Conservation (phyloP, 257 asterid species). For the Rhazya stricta region DNA sequence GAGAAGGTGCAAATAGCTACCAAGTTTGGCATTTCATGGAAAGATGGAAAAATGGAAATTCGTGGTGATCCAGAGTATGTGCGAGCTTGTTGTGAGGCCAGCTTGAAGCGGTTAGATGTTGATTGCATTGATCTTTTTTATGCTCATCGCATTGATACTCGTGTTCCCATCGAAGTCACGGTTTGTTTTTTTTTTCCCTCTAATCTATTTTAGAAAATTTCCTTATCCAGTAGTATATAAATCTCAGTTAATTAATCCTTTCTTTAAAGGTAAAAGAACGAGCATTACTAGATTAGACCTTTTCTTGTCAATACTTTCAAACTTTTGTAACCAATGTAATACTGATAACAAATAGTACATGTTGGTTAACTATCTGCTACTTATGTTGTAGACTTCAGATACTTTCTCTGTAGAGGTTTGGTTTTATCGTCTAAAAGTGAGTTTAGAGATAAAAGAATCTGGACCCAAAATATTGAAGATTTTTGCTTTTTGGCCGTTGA, state of each 20-base stretch:
- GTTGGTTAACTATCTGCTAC: background rate
- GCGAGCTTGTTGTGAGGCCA: slow-evolving; percentile 36
- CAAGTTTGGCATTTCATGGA: slow-evolving; percentile 15
- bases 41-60: slow-evolving; percentile 18
- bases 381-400: background rate
- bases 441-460: no score
- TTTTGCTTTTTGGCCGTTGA: no score
- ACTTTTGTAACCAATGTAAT: background rate
- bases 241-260: background rate
- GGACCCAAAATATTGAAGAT: background rate
- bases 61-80: slow-evolving; percentile 38
- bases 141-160: slow-evolving; percentile 34
- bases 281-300: background rate
- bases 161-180: slow-evolving; percentile 44
- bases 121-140: slow-evolving; percentile 36
- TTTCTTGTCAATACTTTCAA: background rate
- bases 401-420: background rate
- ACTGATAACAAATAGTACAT: background rate
- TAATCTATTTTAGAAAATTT: background rate
- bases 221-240: background rate
- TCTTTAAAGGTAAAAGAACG: no score
- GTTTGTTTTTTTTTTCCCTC: slow-evolving; percentile 25
- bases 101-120: slow-evolving; percentile 29
- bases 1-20: slow-evolving; percentile 30
- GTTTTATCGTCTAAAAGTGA: background rate